Evolutionary conservation across 768 basidiomycete genomes (phyloP), one percentile per base, ranked within the genome.

Genomic region (Pulveroboletus frians): DNA sequence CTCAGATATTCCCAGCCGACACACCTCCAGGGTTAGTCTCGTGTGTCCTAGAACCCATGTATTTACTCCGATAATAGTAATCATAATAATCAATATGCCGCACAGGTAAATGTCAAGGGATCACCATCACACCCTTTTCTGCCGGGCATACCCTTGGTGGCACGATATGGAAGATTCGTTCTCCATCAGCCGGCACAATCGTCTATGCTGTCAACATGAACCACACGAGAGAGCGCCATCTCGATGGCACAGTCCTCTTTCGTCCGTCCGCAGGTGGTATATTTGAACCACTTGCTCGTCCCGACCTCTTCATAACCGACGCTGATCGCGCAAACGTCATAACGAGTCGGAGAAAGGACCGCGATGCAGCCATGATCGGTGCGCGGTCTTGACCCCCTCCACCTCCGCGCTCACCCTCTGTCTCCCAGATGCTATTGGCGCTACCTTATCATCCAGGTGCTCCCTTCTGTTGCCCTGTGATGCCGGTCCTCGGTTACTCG

Each of bases 131-230:
- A 15, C 92, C 96, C 1, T 96, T 93, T 69, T 87, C 89, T 59
- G 88, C 92, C 11, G 96, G 95, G 0, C 94, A 97, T 66, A 91
- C 91, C 0, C 78, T 99, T 14, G 96, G 96, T 52, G 96, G 95
- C 38, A 92, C 94, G 5, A 88, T 99, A 54, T 98, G 93, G 93
- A 97, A 97, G 64, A 88, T 99, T 53, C 84, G 96, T n/a, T 97
- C 94, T 0, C 93, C 96, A 2, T 92, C 93, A 0, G 90, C 91
- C 10, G 95, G 94, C 3, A 97, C 96, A 3, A 86, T 98, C 30
- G 73, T 98, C 21, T 97, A 99, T 64, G 93, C 93, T 9, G 90
- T 97, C 15, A 81, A 92, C 57, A 76, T 97, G 73, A 98, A 98
- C 66, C 96, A 99, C 67, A 94, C 92, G 79, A 81, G 82, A 46